Conservation (phyloP, 2,329 filamentous ascomycete genomes). For the Neonectria coccinea region DNA sequence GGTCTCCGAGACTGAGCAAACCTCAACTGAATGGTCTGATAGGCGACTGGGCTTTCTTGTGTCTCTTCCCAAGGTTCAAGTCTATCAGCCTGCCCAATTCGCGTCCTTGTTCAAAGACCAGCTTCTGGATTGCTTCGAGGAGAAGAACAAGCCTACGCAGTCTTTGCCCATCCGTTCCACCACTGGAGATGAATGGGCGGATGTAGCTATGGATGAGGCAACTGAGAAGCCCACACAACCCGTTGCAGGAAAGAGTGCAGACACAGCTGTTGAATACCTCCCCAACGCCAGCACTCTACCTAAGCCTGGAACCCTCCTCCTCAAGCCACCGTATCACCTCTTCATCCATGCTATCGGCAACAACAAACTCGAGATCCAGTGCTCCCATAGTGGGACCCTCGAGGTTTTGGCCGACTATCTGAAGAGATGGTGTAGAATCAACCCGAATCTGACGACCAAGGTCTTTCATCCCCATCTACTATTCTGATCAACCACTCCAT, state of each 20-base stretch:
- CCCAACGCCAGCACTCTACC: slow-evolving; percentile 56
- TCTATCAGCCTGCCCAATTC: slow-evolving; percentile 50
- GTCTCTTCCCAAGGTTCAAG: slow-evolving; percentile 49
- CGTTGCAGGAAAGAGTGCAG: background rate
- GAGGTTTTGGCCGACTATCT: slow-evolving; percentile 60
- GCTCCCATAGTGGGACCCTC: slow-evolving; percentile 61
- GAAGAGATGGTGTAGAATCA: slow-evolving; percentile 59
- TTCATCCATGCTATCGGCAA: slow-evolving; percentile 50
- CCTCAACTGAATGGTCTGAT: slow-evolving; percentile 53
- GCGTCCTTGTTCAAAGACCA: slow-evolving; percentile 51
- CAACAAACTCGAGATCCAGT: slow-evolving; percentile 55
- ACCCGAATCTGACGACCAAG: slow-evolving; percentile 52
- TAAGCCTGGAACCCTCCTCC: slow-evolving; percentile 61
- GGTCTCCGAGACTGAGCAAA: slow-evolving; percentile 42
- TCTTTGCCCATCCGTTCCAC: slow-evolving; percentile 37
- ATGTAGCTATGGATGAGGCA: slow-evolving; percentile 51
- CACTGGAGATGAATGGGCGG: slow-evolving; percentile 58
- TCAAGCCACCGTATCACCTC: slow-evolving; percentile 61
- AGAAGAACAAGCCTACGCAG: slow-evolving; percentile 29
- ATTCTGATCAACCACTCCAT: too few relatives aligned
- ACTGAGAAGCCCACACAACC: slow-evolving; percentile 22
- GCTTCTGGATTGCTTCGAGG: slow-evolving; percentile 52
- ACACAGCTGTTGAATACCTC: slow-evolving; percentile 47
- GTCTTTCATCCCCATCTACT: slow-evolving; percentile 40
- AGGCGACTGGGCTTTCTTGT: slow-evolving; percentile 54